Conservation (phyloP, 371 early-diverging fungal genomes). For the Parasitella parasitica region DNA sequence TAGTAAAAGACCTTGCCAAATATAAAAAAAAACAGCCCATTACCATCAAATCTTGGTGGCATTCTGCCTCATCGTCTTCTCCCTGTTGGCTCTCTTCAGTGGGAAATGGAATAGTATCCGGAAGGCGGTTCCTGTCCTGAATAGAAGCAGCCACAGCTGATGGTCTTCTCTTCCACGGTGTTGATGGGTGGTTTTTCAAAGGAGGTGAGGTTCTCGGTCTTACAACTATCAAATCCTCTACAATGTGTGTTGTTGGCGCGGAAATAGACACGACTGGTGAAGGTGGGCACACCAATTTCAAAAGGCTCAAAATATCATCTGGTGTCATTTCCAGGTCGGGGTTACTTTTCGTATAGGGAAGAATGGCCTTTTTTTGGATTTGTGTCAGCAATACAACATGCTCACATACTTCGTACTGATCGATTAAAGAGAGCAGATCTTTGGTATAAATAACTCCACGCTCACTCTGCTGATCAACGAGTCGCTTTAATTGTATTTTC, state of each 20-base stretch:
- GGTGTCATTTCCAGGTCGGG: conserved; percentile 55
- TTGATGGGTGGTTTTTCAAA: conserved; percentile 12
- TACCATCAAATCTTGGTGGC: neutral
- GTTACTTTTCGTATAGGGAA: conserved; percentile 36
- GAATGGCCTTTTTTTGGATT: conserved; percentile 44
- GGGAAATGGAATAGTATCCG: neutral
- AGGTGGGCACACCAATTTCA: conserved; percentile 38
- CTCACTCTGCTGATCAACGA: conserved; percentile 28
- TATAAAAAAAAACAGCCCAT: neutral
- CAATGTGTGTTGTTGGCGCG: conserved; percentile 15
- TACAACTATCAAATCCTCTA: neutral
- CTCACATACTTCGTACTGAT: conserved; percentile 39
- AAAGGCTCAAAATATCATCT: conserved; percentile 46
- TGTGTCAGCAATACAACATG: conserved; percentile 36
- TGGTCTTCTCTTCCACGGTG: conserved; percentile 31
- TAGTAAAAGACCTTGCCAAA: neutral
- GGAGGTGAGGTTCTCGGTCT: conserved; percentile 20
- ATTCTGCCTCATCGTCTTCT: neutral
- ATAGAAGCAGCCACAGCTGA: conserved; percentile 24
- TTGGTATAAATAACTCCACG: conserved; percentile 42
- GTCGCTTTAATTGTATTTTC: conserved; percentile 40
- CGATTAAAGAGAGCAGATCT: conserved; percentile 39
- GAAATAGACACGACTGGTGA: conserved; percentile 23
- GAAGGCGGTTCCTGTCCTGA: neutral
- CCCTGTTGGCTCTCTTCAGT: neutral